Base-by-base conservation (phyloP, 2,329 filamentous ascomycete genomes). In the Fusarium sp. region DNA sequence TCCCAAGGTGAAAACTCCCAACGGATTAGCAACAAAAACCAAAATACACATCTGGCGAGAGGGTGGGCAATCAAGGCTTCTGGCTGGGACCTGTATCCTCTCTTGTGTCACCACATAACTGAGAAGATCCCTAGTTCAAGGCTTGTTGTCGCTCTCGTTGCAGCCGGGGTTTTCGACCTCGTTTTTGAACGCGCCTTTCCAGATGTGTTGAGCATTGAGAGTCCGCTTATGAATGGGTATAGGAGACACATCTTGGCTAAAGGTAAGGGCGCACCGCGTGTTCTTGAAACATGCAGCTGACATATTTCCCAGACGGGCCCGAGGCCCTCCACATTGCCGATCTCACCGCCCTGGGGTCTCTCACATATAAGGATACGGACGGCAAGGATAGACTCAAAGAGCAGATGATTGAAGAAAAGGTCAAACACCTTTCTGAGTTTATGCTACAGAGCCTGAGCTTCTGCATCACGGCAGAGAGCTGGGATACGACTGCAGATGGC, bases 141-240 rank as follows among this genome's bases (percentile, higher is more conserved):
- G 3, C 20, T 67, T 2, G 27, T 63, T 3, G 15, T 27, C 1
- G 47, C 63, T 3, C 20, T 69, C 8, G 14, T 69, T 7, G 17
- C 3, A 5, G 57, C 57, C 7, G 66, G 47, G 1, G 22, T 67
- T 9, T 30, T 67, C 20, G 63, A 63, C 3, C 40, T 32, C 4
- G 63, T 57, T 25, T 58, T 67, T 14, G 50, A 52, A 30, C 63
- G 57, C 2, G 35, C 37, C 2, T 50, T 66, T 22, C 63, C 58
- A 9, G 14, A 43, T 5, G 12, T 65, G 1, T 14, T 65, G n/a
- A 11, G 9, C 43, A 8, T n/a, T 33, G 22, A 35, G 15, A 32
- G 32, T 6, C 27, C 37, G 5, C 54, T 25, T 4, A n/a, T 11
- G 3, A 12, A 30, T 6, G 9, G 14, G 2, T 67, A 63, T 3